phyloP scores from a whole-genome alignment of 768 basidiomycete genomes.

The Trametes cingulata region DNA sequence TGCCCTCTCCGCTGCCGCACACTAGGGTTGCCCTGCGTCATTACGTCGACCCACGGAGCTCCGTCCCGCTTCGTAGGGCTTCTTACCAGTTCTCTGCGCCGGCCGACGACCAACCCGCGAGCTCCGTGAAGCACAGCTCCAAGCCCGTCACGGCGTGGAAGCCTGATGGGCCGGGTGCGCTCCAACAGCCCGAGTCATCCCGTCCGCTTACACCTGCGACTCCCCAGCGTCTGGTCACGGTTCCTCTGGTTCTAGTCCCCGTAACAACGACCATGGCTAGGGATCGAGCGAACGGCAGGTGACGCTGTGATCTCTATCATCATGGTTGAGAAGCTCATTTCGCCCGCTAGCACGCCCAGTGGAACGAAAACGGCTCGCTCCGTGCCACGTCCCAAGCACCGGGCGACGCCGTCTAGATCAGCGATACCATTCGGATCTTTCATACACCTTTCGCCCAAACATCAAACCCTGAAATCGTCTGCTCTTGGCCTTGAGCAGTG shows the following conservation, averaged over 20 bases:
- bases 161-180: background rate
- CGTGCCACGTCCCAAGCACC: too few relatives aligned
- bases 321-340: too few relatives aligned
- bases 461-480: background rate
- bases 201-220: background rate
- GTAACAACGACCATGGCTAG: background rate
- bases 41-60: constrained; percentile 39
- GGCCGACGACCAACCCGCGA: background rate
- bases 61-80: background rate
- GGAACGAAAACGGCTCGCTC: background rate
- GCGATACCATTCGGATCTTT: background rate
- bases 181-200: background rate
- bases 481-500: background rate
- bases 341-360: too few relatives aligned
- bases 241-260: background rate
- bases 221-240: background rate
- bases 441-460: background rate
- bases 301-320: too few relatives aligned
- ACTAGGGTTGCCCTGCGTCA: constrained; percentile 23
- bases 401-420: background rate
- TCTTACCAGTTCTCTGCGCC: constrained; percentile 22
- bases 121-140: background rate
- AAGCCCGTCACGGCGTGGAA: constrained; percentile 10
- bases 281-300: background rate
- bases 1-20: constrained; percentile 6